Conservation (phyloP, 306 rosid genomes). For the Hippophae gyantsensis region DNA sequence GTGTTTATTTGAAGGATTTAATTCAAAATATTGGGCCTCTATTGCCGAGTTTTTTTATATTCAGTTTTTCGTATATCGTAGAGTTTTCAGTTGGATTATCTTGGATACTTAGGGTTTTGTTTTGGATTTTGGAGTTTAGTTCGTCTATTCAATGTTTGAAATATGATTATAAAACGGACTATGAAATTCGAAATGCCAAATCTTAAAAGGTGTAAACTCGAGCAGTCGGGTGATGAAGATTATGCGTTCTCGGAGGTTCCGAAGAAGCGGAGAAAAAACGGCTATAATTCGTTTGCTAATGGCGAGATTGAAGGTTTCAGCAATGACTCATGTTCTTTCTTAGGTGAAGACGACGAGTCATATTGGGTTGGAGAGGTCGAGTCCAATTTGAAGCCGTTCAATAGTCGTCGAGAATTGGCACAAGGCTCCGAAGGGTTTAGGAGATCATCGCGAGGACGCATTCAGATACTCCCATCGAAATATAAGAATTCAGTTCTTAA, state of each 20-base stretch:
- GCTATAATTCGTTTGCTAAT: conserved; percentile 22
- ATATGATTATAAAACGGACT: conserved; percentile 62
- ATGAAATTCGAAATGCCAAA: conserved; percentile 76
- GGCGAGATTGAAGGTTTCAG: conserved; percentile 49
- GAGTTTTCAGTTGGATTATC: conserved; percentile 14
- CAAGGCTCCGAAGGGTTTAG: conserved; percentile 16
- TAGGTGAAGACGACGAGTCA: conserved; percentile 35
- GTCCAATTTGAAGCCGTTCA: conserved; percentile 33
- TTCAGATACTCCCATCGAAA: conserved; percentile 60
- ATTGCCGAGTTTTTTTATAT: background rate
- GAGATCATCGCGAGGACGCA: conserved; percentile 67
- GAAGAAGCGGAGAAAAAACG: conserved; percentile 49
- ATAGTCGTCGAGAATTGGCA: conserved; percentile 14
- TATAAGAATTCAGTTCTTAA: conserved; percentile 54
- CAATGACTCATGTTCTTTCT: conserved; percentile 52
- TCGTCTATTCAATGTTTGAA: conserved; percentile 21
- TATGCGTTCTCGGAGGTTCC: conserved; percentile 27
- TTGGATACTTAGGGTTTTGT: conserved; percentile 56
- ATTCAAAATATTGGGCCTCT: background rate
- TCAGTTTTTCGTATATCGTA: conserved; percentile 8
- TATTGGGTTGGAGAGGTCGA: conserved; percentile 45
- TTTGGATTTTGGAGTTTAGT: background rate
- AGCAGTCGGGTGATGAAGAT: conserved; percentile 38
- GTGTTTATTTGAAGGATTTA: background rate
- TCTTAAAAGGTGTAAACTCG: conserved; percentile 67